Evolutionary conservation across 208 protist genomes (phyloP), one percentile per base, ranked within the genome.

Genomic region (Acanthamoeba rhysodes): DNA sequence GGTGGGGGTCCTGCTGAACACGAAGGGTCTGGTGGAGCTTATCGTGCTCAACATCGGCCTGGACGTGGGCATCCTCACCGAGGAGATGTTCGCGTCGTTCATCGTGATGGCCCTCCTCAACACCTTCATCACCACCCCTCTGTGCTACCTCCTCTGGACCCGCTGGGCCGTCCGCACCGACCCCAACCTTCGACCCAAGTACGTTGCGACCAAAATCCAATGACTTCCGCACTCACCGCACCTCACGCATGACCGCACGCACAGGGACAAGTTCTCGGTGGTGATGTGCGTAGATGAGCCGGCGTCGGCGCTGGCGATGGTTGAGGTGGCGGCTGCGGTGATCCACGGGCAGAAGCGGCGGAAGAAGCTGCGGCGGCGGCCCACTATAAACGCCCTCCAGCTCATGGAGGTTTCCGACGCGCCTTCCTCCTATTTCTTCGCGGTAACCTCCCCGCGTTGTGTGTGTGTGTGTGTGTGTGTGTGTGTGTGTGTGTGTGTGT

Each of bases 21-120:
- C 95, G 16, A 95, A 95, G 57, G 96, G 96, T 4, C 93, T 97
- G 24, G 96, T 96, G 16, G 96, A 97, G 70, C 76, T 97, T 12
- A 95, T 97, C 82, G 95, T 97, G 29, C 90, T 97, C 9, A 97
- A 97, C 48, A 96, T 97, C 62, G 97, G 97, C 64, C 82, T 97
- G 0, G 88, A 97, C 50, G 85, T 85, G 50, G 70, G 90, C 32
- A 95, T 97, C n/a, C 82, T 97, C 14, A 90, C 94, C 50, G 20
- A 72, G 45, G 76, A 93, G 27, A 50, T 96, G 18, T 97, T 97
- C 45, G 97, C 32, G 95, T 97, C 62, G 96, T 97, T 27, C 37
- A n/a, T n/a, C n/a, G n/a, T 97, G 14, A 97, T 97, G 97, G 96
- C 97, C n/a, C 84, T 97, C 2, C 62, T 97, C 20, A 97, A 95